Conservation (phyloP, 805 yeast species). For the Cyberlindnera mycetangii region DNA sequence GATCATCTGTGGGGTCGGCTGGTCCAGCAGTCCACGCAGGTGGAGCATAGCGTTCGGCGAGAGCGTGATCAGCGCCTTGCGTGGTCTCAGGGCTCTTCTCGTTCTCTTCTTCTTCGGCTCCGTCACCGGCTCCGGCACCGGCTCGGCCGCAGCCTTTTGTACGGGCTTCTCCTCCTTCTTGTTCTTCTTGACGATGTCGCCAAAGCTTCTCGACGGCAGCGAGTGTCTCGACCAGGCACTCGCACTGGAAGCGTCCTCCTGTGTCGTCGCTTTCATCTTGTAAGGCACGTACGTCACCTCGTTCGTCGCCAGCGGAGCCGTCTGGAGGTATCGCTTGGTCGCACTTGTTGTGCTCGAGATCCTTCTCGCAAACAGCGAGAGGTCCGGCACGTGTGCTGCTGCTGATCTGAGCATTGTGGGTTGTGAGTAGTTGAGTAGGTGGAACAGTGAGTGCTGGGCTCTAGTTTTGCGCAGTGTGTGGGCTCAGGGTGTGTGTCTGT, state of each 20-base stretch:
- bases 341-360: conserved; percentile 17
- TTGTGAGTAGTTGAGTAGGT: no score
- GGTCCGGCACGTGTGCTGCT: conserved; percentile 3
- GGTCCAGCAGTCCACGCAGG: conserved; percentile 59
- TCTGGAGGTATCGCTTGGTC: conserved; percentile 31
- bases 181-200: conserved; percentile 23
- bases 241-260: background rate
- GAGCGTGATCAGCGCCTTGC: conserved; percentile 85
- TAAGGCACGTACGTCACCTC: conserved; percentile 22
- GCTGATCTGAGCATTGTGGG: conserved; percentile 17
- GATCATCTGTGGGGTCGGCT: conserved; percentile 85
- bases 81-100: conserved; percentile 74
- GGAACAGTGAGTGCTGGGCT: no score
- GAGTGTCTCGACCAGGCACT: conserved; percentile 28
- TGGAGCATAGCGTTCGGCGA: conserved; percentile 75
- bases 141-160: conserved; percentile 7
- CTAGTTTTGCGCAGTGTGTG: no score
- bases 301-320: conserved; percentile 26
- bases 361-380: conserved; percentile 12
- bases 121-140: conserved; percentile 16
- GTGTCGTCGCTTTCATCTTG: conserved; percentile 6
- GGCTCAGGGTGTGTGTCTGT: no score
- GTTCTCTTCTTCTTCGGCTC: conserved; percentile 33
- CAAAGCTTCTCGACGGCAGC: conserved; percentile 28
- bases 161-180: conserved; percentile 7